Evolutionary conservation across 108 stramenopile species (phyloP).

Genomic region (Pseudonitzschia delicatissima): DNA sequence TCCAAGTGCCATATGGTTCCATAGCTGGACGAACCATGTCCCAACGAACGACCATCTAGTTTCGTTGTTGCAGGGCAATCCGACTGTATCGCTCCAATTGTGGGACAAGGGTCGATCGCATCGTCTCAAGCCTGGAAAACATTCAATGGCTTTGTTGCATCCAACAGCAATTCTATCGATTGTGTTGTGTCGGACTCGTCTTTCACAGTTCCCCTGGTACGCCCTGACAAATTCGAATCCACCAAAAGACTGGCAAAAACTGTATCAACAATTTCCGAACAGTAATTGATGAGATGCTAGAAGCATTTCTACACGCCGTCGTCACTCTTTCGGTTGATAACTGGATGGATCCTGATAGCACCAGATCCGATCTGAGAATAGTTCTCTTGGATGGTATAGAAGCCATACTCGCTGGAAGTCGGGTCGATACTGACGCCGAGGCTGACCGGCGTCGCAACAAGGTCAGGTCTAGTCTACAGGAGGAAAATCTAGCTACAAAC

Average conservation of each 20-base stretch:
- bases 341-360: background rate
- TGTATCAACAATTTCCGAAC: background rate
- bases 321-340: background rate
- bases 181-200: conserved; percentile 12
- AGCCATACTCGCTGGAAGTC: conserved; percentile 12
- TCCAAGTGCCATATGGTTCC: conserved; percentile 22
- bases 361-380: background rate
- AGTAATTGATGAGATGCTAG: conserved; percentile 5
- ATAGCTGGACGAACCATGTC: conserved; percentile 12
- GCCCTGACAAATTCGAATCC: background rate
- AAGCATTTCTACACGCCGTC: conserved; percentile 7
- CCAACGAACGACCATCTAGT: conserved; percentile 5
- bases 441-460: background rate
- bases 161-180: conserved; percentile 13
- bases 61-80: background rate
- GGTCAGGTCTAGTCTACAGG: background rate
- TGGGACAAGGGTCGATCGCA: background rate
- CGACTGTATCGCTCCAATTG: background rate
- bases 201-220: conserved; percentile 26
- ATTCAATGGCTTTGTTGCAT: background rate
- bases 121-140: background rate
- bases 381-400: conserved; percentile 1
- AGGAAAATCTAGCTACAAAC: background rate
- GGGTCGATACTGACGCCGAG: background rate
- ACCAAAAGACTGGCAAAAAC: background rate